Evolutionary conservation across 2,329 filamentous ascomycete species (phyloP), one percentile per base, ranked within the genome.

Genomic region (Fusarium longipes): DNA sequence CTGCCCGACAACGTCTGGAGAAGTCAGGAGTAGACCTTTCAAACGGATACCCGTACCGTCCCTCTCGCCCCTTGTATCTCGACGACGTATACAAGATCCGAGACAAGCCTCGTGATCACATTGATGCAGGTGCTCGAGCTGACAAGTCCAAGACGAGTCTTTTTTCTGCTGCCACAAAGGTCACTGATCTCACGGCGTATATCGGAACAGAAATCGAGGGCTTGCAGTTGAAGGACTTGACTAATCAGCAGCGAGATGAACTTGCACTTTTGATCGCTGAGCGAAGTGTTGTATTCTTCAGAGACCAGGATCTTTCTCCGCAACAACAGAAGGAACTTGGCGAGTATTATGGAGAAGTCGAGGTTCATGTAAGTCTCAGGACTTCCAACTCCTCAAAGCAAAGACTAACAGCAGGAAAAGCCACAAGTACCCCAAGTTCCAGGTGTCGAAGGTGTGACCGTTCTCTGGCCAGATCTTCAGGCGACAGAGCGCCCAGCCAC

Each of bases 401-500:
- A 3, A 15, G 7, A 11, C 42, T 62, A 2, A 59, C 24, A 5
- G 1, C 3, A 2, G 14, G 33, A 6, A 32, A 39, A 91, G 87
- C 90, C 90, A 0, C 90, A 92, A 85, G 88, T 87, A 0, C 86
- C 90, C 0, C 87, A 91, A 42, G 89, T 92, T 0, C 90, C 90
- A 0, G 90, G 89, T 3, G 79, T 91, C 0, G 81, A 82, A 0
- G 90, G 89, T 1, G 87, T 88, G 2, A 86, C 83, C 0, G 87
- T 92, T 7, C 89, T 92, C 45, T 92, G 90, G 90, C 90, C 90
- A 0, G 89, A 85, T 32, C 82, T 92, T 1, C 82, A 84, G 73
- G 89, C 88, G 1, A 88, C 86, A 0, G 90, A 92, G 74, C 75
- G 79, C 2, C 75, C 81, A 3, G 85, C 88, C 6, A 85, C 82